Conservation (phyloP, 176 grass and related monocot genomes). For the Melocanna baccifera region DNA sequence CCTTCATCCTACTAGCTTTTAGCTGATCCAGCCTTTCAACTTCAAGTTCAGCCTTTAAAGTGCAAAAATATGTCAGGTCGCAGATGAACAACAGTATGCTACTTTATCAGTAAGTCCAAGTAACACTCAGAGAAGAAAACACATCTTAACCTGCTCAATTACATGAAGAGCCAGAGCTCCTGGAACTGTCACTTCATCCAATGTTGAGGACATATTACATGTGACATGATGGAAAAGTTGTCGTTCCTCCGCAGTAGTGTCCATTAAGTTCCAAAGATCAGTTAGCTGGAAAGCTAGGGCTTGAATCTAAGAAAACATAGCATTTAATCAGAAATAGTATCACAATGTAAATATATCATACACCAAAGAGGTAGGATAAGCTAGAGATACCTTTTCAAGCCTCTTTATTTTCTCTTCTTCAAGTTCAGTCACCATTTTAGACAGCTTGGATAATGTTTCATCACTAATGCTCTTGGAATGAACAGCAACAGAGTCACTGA, state of each 20-base stretch:
- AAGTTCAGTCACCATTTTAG: constrained; percentile 63
- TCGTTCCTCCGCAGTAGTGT: constrained; percentile 50
- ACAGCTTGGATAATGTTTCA: constrained; percentile 69
- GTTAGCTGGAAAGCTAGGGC: constrained; percentile 68
- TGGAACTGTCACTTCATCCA: constrained; percentile 72
- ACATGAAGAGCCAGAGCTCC: constrained; percentile 79
- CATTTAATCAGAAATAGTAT: constrained; percentile 25
- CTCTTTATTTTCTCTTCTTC: constrained; percentile 74
- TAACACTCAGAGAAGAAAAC: constrained; percentile 16
- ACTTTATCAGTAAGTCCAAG: neutral
- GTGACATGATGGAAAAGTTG: constrained; percentile 66
- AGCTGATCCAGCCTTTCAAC: constrained; percentile 88
- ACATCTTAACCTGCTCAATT: constrained; percentile 62
- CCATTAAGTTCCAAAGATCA: constrained; percentile 96
- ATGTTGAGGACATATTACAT: constrained; percentile 57
- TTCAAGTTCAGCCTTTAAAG: constrained; percentile 61
- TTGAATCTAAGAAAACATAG: constrained; percentile 71
- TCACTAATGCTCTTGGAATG: constrained; percentile 94
- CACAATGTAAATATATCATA: constrained; percentile 20
- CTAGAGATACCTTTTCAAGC: constrained; percentile 66
- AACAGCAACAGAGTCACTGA: constrained; percentile 57
- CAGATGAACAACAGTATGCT: neutral
- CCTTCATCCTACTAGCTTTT: constrained; percentile 91
- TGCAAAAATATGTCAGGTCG: constrained; percentile 18
- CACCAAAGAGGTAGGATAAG: neutral